Conservation (phyloP, 805 yeast species). For the Lachancea fermentati region DNA sequence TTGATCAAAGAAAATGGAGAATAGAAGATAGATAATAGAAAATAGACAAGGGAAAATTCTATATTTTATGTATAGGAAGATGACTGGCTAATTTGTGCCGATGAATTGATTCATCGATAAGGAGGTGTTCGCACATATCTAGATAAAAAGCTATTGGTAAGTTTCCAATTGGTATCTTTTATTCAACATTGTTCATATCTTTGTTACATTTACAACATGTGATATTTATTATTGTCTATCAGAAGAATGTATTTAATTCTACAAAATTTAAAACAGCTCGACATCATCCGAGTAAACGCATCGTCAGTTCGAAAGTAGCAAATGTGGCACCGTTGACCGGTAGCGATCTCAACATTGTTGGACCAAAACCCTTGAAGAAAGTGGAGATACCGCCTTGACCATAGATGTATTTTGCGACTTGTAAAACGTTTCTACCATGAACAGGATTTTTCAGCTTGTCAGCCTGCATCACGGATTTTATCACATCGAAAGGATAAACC, state of each 20-base stretch:
- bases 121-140: too few relatives aligned
- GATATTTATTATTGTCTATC: neutral
- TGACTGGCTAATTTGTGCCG: too few relatives aligned
- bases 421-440: conserved; percentile 52
- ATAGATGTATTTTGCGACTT: conserved; percentile 52
- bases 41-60: too few relatives aligned
- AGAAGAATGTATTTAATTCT: neutral
- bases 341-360: conserved; percentile 92
- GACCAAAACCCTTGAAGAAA: conserved; percentile 84
- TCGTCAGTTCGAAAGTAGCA: conserved; percentile 84
- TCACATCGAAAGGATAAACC: conserved; percentile 82
- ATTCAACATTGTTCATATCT: too few relatives aligned
- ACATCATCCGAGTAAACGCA: conserved; percentile 44
- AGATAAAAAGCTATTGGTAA: too few relatives aligned
- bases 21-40: too few relatives aligned
- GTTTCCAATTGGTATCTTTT: too few relatives aligned
- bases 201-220: too few relatives aligned
- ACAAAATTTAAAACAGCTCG: neutral
- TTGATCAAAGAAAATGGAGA: too few relatives aligned
- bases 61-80: too few relatives aligned
- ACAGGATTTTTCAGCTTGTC: conserved; percentile 56
- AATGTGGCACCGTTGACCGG: conserved; percentile 98
- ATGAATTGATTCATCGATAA: too few relatives aligned
- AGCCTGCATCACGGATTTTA: conserved; percentile 84
- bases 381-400: conserved; percentile 64